phyloP scores from a whole-genome alignment of 2,329 filamentous ascomycete species.

The Stachybotrys chlorohalonatus region DNA sequence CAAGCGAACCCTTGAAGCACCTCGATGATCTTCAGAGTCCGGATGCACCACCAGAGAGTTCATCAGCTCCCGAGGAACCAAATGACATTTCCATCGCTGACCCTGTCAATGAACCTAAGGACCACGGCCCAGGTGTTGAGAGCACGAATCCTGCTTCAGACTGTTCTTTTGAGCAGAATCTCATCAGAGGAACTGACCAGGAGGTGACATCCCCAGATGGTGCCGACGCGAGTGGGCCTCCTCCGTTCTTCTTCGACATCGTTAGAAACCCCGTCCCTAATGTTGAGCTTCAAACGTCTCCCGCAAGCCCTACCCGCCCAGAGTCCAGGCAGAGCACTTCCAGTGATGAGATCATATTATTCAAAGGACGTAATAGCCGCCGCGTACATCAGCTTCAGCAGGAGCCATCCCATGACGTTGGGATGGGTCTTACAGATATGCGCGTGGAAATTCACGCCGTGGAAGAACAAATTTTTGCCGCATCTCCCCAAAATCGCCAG shows the following conservation, averaged over 20 bases:
- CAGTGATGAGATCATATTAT: constrained; percentile 61
- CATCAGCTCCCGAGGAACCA: neutral
- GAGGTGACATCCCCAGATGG: too few relatives aligned
- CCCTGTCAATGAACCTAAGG: too few relatives aligned
- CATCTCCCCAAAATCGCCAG: neutral
- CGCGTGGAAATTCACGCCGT: constrained; percentile 22
- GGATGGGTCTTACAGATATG: constrained; percentile 17
- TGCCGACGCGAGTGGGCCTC: neutral
- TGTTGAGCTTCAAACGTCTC: neutral
- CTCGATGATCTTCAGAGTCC: constrained; percentile 17
- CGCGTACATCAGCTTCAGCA: constrained; percentile 1
- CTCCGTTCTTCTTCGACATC: constrained; percentile 28
- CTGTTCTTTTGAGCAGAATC: too few relatives aligned
- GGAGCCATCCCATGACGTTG: constrained; percentile 8
- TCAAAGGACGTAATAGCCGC: constrained; percentile 42
- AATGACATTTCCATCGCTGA: too few relatives aligned
- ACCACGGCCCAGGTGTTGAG: too few relatives aligned
- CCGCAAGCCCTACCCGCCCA: constrained; percentile 6
- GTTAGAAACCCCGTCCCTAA: neutral
- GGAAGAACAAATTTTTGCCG: constrained; percentile 8
- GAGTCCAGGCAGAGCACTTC: constrained; percentile 29
- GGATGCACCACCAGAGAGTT: neutral
- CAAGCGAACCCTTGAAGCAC: constrained; percentile 38
- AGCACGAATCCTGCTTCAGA: too few relatives aligned
- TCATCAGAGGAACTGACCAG: too few relatives aligned